Base-by-base conservation (phyloP, 164 flowering plant species). In the Tetracentron sinense region DNA sequence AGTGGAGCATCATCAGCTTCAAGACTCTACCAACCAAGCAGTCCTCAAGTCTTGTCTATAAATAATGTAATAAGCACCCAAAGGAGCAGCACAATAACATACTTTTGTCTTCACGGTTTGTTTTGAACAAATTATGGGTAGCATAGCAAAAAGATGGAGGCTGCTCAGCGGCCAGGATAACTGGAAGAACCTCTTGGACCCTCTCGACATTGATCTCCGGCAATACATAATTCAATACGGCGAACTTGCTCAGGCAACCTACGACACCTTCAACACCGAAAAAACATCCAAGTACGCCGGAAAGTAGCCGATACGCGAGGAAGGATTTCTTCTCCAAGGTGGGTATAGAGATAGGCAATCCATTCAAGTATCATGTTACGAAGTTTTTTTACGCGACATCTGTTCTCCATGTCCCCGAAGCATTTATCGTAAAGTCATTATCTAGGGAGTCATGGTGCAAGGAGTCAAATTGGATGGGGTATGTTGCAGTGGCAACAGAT, bases 151-250 rank as follows among this genome's bases (percentile, higher is more conserved):
- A 27, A 74, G 61, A 68, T 85, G 90, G 90, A 64, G 29, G 56
- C 33, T 15, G 7, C 77, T 81, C 0, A 78, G 77, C 57, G 90
- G 90, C 14, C 50, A 65, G 28, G 44, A 69, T 27, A 49, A 83
- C 15, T 85, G 90, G 90, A 51, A 78, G 6, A 69, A 65, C 20
- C 66, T 83, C 0, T 56, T 83, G 48, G 78, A 83, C 1, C 90
- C 90, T 14, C 76, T 81, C 0, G 82, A 83, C 51, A 51, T 63
- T 7, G 81, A 82, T 67, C 84, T 83, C 55, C 84, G 90, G 0
- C 58, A 65, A 15, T 75, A 71, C 82, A 58, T 85, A 28, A 67
- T 85, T 33, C 84, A 69, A 65, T 81, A 81, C 22, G 90, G 90
- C 0, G 73, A 74, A n/a, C n/a, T n/a, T n/a, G n/a, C n/a, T n/a